Conservation (phyloP, 768 basidiomycete genomes). For the Termitomyces sp. region DNA sequence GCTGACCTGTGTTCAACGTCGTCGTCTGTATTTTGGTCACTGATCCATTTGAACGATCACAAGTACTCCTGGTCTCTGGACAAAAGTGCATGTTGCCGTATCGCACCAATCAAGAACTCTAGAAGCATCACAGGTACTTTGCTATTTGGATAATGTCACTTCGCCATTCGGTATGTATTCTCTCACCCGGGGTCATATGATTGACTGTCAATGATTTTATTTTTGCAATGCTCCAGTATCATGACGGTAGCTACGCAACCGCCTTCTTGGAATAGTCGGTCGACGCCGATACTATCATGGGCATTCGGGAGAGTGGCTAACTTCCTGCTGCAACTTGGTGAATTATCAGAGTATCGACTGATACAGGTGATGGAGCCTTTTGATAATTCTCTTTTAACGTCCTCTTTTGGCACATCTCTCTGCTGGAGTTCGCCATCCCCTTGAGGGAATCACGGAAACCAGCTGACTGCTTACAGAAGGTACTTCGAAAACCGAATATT, state of each 20-base stretch:
- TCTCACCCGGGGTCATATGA: not conserved
- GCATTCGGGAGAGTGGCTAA: no score
- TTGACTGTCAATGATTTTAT: not conserved
- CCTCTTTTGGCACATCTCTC: not conserved
- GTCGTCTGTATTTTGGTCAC: not conserved
- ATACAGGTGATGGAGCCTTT: not conserved
- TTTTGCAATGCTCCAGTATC: not conserved
- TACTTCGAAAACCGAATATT: not conserved
- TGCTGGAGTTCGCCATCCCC: not conserved
- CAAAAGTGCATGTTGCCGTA: not conserved
- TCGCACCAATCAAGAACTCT: not conserved
- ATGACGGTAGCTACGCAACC: not conserved
- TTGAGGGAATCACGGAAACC: not conserved
- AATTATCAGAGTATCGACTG: not conserved
- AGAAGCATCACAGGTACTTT: not conserved
- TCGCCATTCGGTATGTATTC: not conserved
- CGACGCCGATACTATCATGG: slow-evolving; percentile 2
- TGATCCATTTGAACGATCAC: not conserved
- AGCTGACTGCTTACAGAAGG: not conserved
- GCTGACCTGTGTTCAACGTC: no score
- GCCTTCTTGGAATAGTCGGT: not conserved
- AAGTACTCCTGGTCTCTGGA: no score
- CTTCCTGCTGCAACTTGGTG: no score
- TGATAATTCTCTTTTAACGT: not conserved
- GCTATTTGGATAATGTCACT: not conserved